Evolutionary conservation across 1,284 basidiomycete species (phyloP), one percentile per base, ranked within the genome.

Genomic region (Coniferiporia sulphurascens): DNA sequence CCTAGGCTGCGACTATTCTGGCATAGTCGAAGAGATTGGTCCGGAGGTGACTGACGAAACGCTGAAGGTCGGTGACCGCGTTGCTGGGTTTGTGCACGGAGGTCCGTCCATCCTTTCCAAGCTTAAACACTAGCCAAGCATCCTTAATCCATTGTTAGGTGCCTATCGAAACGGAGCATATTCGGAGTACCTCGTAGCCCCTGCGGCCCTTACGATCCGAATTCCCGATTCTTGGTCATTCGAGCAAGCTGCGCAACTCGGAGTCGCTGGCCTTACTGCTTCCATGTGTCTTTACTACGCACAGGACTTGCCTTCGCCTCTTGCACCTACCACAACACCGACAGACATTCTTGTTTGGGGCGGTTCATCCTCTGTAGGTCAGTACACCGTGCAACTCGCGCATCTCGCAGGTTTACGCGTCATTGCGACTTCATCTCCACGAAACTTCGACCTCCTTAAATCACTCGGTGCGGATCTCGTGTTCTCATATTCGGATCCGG

Each of bases 1-100:
- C 41, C 63, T 77, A 45, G 78, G 78, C 32, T 76, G 74, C 53
- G 80, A 82, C 68, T 79, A 75, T 58, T 67, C 69, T 13, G 81
- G 80, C n/a, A 68, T 64, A 1, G 73, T 82, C 59, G 74, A 72
- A 36, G 66, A 68, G 43, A 58, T 77, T 38, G 75, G 75, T 8
- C 49, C 63, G 2, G 70, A 66, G 2, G 70, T 73, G 17, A 41
- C 64, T 1, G 63, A 69, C 54, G 61, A 60, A n/a, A 41, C 41
- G 34, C 51, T 76, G 59, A 67, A 72, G 32, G 68, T 74, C 21
- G 80, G 80, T 4, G 73, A 78, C 60, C 72, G 74, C 10, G 76
- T 80, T 12, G 76, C 74, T 3, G 78, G 76, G 9, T 72, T 74
- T 55, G 74, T 80, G 6, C 74, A 77, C 63, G 78, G 78, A 34